Conservation (phyloP, 116 monocot species). For the Zostera marina region DNA sequence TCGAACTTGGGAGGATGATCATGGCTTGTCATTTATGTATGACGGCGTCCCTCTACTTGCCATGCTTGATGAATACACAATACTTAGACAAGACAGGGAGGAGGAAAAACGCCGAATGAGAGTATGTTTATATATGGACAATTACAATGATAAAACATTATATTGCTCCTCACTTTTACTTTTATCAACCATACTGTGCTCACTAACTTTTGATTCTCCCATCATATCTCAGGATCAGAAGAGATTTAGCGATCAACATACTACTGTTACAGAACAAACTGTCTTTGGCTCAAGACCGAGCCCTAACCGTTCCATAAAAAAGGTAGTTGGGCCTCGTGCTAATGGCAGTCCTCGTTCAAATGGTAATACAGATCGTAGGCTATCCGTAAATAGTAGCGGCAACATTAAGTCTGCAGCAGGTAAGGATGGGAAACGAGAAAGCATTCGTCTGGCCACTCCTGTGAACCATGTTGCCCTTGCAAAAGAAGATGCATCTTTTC, state of each 20-base stretch:
- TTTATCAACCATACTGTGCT: background rate
- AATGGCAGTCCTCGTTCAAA: slow-evolving; percentile 28
- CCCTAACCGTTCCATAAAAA: slow-evolving; percentile 36
- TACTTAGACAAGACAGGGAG: slow-evolving; percentile 66
- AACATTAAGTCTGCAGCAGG: slow-evolving; percentile 15
- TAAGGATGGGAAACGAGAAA: slow-evolving; percentile 62
- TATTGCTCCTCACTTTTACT: background rate
- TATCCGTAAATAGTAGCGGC: slow-evolving; percentile 29
- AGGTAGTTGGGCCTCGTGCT: slow-evolving; percentile 33
- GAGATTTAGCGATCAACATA: slow-evolving; percentile 52
- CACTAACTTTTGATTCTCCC: background rate
- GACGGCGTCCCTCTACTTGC: slow-evolving; percentile 93
- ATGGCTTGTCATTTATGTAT: slow-evolving; percentile 49
- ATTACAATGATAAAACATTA: background rate
- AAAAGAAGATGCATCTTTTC: slow-evolving; percentile 23
- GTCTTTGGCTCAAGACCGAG: slow-evolving; percentile 58
- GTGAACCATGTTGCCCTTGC: slow-evolving; percentile 40
- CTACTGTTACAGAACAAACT: slow-evolving; percentile 40
- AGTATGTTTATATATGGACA: slow-evolving; percentile 20
- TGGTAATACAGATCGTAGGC: slow-evolving; percentile 39
- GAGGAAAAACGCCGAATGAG: slow-evolving; percentile 76
- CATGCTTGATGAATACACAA: slow-evolving; percentile 79
- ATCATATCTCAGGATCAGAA: slow-evolving; percentile 49
- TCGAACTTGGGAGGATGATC: slow-evolving; percentile 72
- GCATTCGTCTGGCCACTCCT: slow-evolving; percentile 22